These are phyloP conservation scores for Scenedesmus sp. DNA, from an alignment of 163 green algal species.

Conservation along the genomic window DNA sequence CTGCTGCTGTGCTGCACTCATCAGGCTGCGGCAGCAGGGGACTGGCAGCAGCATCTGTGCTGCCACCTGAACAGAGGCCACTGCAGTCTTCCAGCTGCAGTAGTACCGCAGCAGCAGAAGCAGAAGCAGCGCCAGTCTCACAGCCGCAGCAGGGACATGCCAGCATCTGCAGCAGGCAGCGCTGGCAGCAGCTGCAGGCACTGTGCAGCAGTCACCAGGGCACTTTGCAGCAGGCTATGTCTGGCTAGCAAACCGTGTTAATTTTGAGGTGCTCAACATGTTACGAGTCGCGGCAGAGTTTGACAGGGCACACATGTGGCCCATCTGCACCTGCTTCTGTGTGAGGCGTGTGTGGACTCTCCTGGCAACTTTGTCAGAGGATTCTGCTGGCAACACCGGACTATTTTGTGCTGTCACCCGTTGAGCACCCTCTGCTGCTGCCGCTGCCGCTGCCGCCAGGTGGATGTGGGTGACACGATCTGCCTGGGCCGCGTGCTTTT, in stretches of 20 bases:
- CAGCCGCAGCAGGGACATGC: background rate
- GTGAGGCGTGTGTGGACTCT: no score
- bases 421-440: background rate
- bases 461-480: conserved; percentile 86
- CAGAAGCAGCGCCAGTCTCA: background rate
- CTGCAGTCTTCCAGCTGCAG: background rate
- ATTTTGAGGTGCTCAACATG: no score
- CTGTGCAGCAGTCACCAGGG: background rate
- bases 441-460: conserved; percentile 56
- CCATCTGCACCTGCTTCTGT: no score
- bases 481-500: conserved; percentile 92
- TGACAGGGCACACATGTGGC: no score
- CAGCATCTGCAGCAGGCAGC: background rate
- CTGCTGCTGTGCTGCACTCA: background rate
- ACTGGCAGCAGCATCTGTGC: background rate
- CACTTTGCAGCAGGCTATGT: no score
- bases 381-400: no score
- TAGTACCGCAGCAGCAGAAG: background rate
- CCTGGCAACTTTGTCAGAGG: no score
- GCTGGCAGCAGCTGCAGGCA: background rate
- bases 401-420: no score
- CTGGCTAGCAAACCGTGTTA: no score
- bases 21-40: background rate
- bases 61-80: background rate
- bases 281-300: no score